Evolutionary conservation across 768 basidiomycete genomes (phyloP), one percentile per base, ranked within the genome.

Genomic region (Macrolepiota dolichaula): DNA sequence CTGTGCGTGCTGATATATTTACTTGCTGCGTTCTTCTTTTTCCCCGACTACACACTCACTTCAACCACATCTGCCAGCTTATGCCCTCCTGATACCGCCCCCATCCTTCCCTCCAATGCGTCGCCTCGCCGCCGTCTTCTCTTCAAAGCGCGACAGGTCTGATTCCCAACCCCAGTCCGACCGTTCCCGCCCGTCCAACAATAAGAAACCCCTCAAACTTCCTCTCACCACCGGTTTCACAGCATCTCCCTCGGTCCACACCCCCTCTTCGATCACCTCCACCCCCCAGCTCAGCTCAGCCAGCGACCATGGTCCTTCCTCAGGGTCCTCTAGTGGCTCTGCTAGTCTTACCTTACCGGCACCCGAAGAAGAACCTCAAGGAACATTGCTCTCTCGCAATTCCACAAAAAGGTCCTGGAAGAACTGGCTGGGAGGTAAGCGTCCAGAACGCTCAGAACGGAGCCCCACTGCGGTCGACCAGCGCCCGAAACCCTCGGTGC

Each of bases 241-340:
- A 5, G 12, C 61, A 13, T 47, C 65, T 66, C 10, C 68, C 64
- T 11, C 65, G 46, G 66, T 62, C 57, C 67, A 42, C 69, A 59
- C 64, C 22, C 58, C 64, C 57, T 58, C 69, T 35, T 70, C 69
- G 49, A 57, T 68, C 53, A 64, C 68, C 22, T 70, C 70, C 22
- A 70, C 70, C n/a, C 71, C 76, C 51, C 68, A 70, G 58, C 72
- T 73, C 67, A 73, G 71, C 70, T 68, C 64, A 17, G 68, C 59
- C 63, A 72, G 73, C 63, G 73, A 81, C 69, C 77, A 74, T 49
- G 73, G 76, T 13, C 75, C 77, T 52, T 86, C 86, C 12, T 82
- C 82, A 4, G 79, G 83, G 10, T 86, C 87, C 4, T 89, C 87
- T n/a, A 81, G 80, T 35, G 84, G 82, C 44, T 85, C 82, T 42